Conservation (phyloP, 371 early-diverging fungal genomes). For the Mortierella sp. region DNA sequence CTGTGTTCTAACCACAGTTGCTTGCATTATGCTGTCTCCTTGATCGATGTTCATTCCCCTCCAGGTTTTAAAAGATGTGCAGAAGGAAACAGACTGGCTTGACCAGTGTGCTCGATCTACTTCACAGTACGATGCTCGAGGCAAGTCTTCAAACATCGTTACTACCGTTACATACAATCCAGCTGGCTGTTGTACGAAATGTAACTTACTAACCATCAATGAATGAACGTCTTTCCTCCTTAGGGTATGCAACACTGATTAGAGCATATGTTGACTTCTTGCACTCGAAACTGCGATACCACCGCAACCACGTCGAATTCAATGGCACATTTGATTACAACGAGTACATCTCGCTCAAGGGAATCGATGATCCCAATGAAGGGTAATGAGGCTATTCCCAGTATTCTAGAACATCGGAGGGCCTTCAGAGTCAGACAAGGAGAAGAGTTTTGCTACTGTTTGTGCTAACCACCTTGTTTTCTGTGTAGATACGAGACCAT, state of each 20-base stretch:
- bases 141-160: constrained; percentile 21
- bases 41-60: neutral
- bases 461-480: neutral
- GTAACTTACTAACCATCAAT: no score
- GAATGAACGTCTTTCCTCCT: constrained; percentile 31
- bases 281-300: constrained; percentile 91
- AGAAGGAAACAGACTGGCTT: constrained; percentile 73
- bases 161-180: neutral
- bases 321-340: constrained; percentile 96
- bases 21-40: neutral
- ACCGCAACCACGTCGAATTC: constrained; percentile 92
- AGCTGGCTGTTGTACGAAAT: neutral
- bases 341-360: constrained; percentile 93
- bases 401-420: neutral
- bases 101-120: constrained; percentile 75
- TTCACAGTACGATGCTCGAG: constrained; percentile 65
- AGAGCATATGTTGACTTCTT: constrained; percentile 91
- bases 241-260: constrained; percentile 91
- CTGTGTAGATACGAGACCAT: constrained; percentile 88
- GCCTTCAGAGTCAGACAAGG: neutral
- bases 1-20: neutral
- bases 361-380: constrained; percentile 97
- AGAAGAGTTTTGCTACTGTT: neutral
- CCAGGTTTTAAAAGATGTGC: constrained; percentile 81
- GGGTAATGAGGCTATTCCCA: constrained; percentile 67